A percentile compares a stretch with the other conserved stretches of the same genome.
Evolutionary conservation across 371 early-diverging fungal species (phyloP).

Genomic region (Mucor velutinosus): DNA sequence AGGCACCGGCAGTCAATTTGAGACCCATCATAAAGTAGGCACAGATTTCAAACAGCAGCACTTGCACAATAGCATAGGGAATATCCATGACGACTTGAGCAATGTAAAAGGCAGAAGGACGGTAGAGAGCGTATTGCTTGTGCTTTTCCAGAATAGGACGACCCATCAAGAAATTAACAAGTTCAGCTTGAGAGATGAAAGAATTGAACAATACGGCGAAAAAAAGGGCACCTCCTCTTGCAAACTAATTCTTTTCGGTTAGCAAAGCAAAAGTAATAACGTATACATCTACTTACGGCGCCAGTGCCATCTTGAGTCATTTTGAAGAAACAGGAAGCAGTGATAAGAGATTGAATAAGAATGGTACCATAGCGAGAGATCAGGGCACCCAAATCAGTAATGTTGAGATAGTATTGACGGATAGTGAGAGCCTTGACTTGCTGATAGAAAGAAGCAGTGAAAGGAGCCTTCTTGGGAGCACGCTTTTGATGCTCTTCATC

Average conservation of each 20-base stretch:
- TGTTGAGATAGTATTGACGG: constrained; percentile 65
- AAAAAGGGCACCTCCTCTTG: constrained; percentile 76
- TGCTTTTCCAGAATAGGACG: constrained; percentile 71
- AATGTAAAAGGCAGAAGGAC: constrained; percentile 64
- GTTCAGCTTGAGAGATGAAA: constrained; percentile 60
- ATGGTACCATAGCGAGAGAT: constrained; percentile 65
- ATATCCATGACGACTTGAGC: constrained; percentile 59
- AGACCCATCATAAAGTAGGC: constrained; percentile 66
- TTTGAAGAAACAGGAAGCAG: constrained; percentile 70
- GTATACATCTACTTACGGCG: constrained; percentile 27
- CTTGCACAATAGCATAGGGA: constrained; percentile 48
- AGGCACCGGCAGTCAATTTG: constrained; percentile 51
- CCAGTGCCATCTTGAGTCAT: constrained; percentile 56
- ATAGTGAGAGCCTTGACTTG: constrained; percentile 64
- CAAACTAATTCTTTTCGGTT: no score
- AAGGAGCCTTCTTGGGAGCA: constrained; percentile 55
- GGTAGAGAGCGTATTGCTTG: constrained; percentile 67
- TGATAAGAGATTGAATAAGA: constrained; percentile 67
- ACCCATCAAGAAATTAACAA: constrained; percentile 56
- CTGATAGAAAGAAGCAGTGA: constrained; percentile 63
- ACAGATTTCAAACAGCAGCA: constrained; percentile 35
- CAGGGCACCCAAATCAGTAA: constrained; percentile 53
- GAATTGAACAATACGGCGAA: constrained; percentile 63
- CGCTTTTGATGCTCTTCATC: constrained; percentile 60
- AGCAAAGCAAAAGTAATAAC: no score